Conservation (phyloP, 2,329 filamentous ascomycete species). For the Mollisia scopiformis region DNA sequence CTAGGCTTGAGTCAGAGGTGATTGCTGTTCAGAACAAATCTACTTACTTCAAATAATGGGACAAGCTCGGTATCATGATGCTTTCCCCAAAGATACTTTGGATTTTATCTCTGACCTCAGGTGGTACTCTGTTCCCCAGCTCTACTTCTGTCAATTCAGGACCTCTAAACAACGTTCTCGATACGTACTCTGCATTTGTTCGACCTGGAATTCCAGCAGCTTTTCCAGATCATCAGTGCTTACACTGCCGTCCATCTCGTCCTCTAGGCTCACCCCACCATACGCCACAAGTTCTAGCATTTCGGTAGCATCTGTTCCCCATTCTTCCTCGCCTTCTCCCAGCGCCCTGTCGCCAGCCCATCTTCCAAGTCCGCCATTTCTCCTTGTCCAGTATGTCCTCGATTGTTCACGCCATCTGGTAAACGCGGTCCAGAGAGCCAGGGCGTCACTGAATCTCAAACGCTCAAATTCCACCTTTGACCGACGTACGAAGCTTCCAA, state of each 20-base stretch:
- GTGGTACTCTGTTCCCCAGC: slow-evolving; percentile 76
- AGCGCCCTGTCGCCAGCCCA: slow-evolving; percentile 64
- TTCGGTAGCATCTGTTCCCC: slow-evolving; percentile 51
- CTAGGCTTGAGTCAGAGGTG: slow-evolving; percentile 43
- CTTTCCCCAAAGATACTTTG: slow-evolving; percentile 69
- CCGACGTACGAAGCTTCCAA: slow-evolving; percentile 80
- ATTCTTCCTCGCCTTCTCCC: slow-evolving; percentile 50
- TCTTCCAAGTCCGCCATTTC: slow-evolving; percentile 47
- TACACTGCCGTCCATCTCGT: slow-evolving; percentile 46
- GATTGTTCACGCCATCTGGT: slow-evolving; percentile 80
- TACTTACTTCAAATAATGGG: slow-evolving; percentile 72
- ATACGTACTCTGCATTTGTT: slow-evolving; percentile 78
- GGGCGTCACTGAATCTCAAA: slow-evolving; percentile 77
- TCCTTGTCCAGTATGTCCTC: slow-evolving; percentile 59
- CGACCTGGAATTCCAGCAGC: slow-evolving; percentile 85
- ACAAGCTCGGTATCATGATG: slow-evolving; percentile 69
- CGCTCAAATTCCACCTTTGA: slow-evolving; percentile 79
- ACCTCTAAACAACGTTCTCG: background rate
- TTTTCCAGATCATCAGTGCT: slow-evolving; percentile 82
- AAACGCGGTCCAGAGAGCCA: slow-evolving; percentile 81
- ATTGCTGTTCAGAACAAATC: background rate
- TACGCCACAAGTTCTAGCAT: slow-evolving; percentile 38
- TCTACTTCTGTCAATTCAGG: slow-evolving; percentile 45
- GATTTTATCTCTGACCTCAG: slow-evolving; percentile 73
- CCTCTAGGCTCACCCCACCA: slow-evolving; percentile 19